Evolutionary conservation across 2,329 filamentous ascomycete genomes (phyloP).

Genomic region (Fusarium verrucosum): DNA sequence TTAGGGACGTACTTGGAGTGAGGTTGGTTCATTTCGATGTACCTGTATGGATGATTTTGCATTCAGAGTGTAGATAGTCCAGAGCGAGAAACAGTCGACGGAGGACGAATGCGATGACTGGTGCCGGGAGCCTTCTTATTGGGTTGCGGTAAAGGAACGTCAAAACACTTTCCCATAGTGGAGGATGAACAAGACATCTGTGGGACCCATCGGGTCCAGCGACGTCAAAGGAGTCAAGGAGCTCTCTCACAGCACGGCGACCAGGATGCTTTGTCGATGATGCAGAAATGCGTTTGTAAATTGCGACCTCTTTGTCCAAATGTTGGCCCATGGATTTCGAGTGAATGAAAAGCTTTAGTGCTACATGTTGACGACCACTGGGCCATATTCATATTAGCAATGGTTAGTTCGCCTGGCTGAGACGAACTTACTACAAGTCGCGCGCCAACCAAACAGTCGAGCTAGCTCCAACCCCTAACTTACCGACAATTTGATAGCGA

Average conservation of each 20-base stretch:
- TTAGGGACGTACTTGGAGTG: too few species aligned
- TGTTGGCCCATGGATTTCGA: constrained; percentile 14
- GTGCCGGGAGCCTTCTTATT: constrained; percentile 47
- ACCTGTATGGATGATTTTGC: constrained; percentile 58
- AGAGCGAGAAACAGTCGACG: constrained; percentile 54
- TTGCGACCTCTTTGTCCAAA: constrained; percentile 51
- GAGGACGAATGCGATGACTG: constrained; percentile 50
- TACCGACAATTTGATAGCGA: too few species aligned
- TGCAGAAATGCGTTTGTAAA: constrained; percentile 53
- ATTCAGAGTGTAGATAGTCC: constrained; percentile 58
- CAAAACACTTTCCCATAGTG: constrained; percentile 55
- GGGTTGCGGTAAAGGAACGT: constrained; percentile 54
- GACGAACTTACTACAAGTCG: constrained; percentile 42
- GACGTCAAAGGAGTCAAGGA: constrained; percentile 53
- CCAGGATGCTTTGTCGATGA: constrained; percentile 46
- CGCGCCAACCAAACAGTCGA: constrained; percentile 30
- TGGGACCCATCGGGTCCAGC: constrained; percentile 49
- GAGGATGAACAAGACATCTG: constrained; percentile 52
- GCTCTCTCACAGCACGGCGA: constrained; percentile 43
- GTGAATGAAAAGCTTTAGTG: constrained; percentile 24
- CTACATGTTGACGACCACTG: constrained; percentile 46
- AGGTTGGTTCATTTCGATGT: not conserved
- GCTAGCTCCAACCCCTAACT: too few species aligned
- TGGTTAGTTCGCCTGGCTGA: not conserved
- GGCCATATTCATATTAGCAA: not conserved